Percentiles rank a stretch among this genome's conserved stretches.
Evolutionary conservation across 306 rosid genomes (phyloP).

Genomic region (Castanea sativa): DNA sequence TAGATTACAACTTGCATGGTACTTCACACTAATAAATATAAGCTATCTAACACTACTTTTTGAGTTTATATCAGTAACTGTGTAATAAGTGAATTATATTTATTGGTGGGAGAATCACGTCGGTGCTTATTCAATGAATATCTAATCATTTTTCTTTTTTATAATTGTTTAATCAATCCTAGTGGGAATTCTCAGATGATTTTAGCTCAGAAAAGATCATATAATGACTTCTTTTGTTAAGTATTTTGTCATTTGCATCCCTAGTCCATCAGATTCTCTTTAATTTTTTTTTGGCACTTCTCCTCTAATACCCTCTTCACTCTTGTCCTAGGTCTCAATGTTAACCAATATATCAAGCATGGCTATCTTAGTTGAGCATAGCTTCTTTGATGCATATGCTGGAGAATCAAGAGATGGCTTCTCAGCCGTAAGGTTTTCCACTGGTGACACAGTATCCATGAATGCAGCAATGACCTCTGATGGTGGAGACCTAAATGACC

Average conservation of each 20-base stretch:
- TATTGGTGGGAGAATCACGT: too few species aligned
- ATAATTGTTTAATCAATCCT: too few species aligned
- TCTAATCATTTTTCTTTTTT: too few species aligned
- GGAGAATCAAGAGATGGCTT: slow-evolving; percentile 77
- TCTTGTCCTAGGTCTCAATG: slow-evolving; percentile 55
- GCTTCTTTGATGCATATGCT: slow-evolving; percentile 64
- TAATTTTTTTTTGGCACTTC: not conserved
- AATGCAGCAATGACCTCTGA: slow-evolving; percentile 25
- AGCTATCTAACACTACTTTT: too few species aligned
- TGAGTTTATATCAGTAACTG: too few species aligned
- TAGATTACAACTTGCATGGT: too few species aligned
- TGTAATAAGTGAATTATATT: too few species aligned
- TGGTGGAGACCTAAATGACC: slow-evolving; percentile 30
- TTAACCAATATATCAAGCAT: slow-evolving; percentile 44
- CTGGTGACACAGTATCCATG: slow-evolving; percentile 57
- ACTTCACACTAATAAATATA: too few species aligned
- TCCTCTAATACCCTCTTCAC: not conserved
- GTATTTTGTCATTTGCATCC: not conserved
- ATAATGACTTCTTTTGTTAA: not conserved
- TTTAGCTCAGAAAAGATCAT: not conserved
- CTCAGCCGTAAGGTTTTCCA: slow-evolving; percentile 45
- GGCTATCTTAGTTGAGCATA: slow-evolving; percentile 54
- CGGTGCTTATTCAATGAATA: too few species aligned
- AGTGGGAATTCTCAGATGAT: not conserved
- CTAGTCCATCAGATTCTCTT: too few species aligned